A percentile compares a stretch with the other conserved stretches of the same genome.
phyloP scores from a whole-genome alignment of 2,329 filamentous ascomycete genomes.

The Boeremia exigua region DNA sequence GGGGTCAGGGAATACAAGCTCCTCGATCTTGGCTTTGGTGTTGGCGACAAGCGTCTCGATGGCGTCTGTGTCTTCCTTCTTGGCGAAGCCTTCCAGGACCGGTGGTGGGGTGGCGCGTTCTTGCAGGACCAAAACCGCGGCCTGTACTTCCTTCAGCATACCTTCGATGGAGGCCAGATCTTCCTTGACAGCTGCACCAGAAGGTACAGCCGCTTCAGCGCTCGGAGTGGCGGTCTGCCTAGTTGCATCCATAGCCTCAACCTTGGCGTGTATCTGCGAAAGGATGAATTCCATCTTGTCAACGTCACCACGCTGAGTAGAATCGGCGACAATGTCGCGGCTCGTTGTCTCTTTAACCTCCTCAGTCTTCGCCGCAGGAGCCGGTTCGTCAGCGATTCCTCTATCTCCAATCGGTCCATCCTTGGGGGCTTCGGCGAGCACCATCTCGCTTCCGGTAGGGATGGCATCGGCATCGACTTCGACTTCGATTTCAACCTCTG shows the following conservation, averaged over 20 bases:
- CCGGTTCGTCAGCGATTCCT: constrained; percentile 52
- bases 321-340: constrained; percentile 50
- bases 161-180: constrained; percentile 59
- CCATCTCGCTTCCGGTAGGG: constrained; percentile 55
- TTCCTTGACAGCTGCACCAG: constrained; percentile 54
- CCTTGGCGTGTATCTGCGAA: constrained; percentile 80
- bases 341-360: constrained; percentile 48
- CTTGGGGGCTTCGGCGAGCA: constrained; percentile 57
- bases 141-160: constrained; percentile 63
- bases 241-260: constrained; percentile 74
- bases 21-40: constrained; percentile 86
- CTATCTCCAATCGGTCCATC: constrained; percentile 41
- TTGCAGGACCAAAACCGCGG: constrained; percentile 54
- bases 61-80: constrained; percentile 84
- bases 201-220: constrained; percentile 34
- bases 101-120: constrained; percentile 33
- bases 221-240: constrained; percentile 54
- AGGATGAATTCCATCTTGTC: constrained; percentile 86
- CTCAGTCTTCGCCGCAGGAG: constrained; percentile 38
- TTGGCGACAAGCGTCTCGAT: constrained; percentile 91
- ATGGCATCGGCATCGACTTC: constrained; percentile 49
- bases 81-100: constrained; percentile 61
- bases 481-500: constrained; percentile 54
- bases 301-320: constrained; percentile 73
- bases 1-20: constrained; percentile 69